Evolutionary conservation across 768 basidiomycete genomes (phyloP).

Genomic region (Pulveroboletus sp.): DNA sequence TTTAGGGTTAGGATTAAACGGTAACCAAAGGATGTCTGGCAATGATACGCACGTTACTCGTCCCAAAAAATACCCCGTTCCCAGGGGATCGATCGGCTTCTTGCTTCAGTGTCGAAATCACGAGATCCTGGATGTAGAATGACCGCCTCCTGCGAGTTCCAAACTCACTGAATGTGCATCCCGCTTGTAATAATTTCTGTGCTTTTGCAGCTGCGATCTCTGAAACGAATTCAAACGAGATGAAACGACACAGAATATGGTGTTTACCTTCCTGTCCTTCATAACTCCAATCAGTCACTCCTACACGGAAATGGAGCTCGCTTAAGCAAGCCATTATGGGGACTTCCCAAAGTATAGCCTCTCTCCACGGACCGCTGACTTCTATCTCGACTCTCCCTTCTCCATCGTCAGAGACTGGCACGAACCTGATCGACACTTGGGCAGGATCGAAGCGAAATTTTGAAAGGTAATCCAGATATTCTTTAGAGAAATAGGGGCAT

Average conservation of each 20-base stretch:
- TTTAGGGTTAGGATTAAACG: background rate
- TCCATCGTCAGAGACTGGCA: constrained; percentile 51
- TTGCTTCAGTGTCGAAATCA: constrained; percentile 65
- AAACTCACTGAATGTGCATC: constrained; percentile 79
- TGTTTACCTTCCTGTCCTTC: constrained; percentile 72
- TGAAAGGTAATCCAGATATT: constrained; percentile 77
- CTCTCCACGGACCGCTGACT: constrained; percentile 69
- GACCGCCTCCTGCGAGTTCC: constrained; percentile 82
- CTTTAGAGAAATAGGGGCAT: constrained; percentile 71
- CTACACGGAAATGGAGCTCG: constrained; percentile 81
- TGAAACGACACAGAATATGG: background rate
- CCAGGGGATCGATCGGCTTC: constrained; percentile 52
- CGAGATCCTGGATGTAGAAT: constrained; percentile 71
- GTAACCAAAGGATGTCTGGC: background rate
- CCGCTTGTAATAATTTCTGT: constrained; percentile 53
- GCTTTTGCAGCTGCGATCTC: constrained; percentile 77
- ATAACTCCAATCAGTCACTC: constrained; percentile 79
- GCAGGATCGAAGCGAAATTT: constrained; percentile 70
- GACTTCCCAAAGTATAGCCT: constrained; percentile 94
- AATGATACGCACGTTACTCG: constrained; percentile 72
- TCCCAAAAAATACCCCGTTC: constrained; percentile 58
- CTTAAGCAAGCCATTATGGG: constrained; percentile 91
- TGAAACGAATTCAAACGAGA: constrained; percentile 28
- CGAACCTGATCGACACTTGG: constrained; percentile 57
- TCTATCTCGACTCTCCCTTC: constrained; percentile 72